Evolutionary conservation across 208 protist genomes (phyloP).

Genomic region (Trypanosoma theileri): DNA sequence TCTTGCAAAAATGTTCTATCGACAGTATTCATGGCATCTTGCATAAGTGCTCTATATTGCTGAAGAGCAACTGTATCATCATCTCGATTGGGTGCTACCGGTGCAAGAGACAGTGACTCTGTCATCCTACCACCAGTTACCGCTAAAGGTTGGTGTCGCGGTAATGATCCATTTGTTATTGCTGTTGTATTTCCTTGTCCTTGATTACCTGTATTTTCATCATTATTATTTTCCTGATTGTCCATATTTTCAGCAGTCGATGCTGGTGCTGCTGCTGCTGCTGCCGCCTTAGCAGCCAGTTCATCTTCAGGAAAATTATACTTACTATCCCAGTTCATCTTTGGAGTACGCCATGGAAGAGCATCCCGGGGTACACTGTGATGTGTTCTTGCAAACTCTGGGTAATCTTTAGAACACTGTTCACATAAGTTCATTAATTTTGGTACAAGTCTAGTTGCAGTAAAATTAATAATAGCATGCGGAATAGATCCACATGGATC

Average conservation of each 20-base stretch:
- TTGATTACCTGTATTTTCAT: background rate
- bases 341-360: slow-evolving; percentile 73
- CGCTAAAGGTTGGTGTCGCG: background rate
- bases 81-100: slow-evolving; percentile 40
- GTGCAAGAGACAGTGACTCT: slow-evolving; percentile 36
- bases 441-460: slow-evolving; percentile 59
- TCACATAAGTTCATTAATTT: slow-evolving; percentile 69
- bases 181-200: background rate
- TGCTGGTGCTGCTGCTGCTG: background rate
- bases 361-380: slow-evolving; percentile 49
- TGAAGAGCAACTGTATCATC: slow-evolving; percentile 56
- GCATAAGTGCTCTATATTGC: slow-evolving; percentile 79
- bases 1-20: slow-evolving; percentile 81
- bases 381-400: slow-evolving; percentile 47
- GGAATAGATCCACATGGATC: slow-evolving; percentile 86
- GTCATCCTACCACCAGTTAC: background rate
- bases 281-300: slow-evolving; percentile 5
- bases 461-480: slow-evolving; percentile 77
- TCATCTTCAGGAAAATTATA: slow-evolving; percentile 64
- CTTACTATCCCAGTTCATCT: slow-evolving; percentile 79
- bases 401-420: slow-evolving; percentile 66
- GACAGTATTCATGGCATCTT: slow-evolving; percentile 72
- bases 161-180: background rate
- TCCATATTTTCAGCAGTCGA: background rate
- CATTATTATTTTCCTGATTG: background rate